Evolutionary conservation across 805 yeast genomes (phyloP), one percentile per base, ranked within the genome.

Genomic region (Kazachstania taianensis): DNA sequence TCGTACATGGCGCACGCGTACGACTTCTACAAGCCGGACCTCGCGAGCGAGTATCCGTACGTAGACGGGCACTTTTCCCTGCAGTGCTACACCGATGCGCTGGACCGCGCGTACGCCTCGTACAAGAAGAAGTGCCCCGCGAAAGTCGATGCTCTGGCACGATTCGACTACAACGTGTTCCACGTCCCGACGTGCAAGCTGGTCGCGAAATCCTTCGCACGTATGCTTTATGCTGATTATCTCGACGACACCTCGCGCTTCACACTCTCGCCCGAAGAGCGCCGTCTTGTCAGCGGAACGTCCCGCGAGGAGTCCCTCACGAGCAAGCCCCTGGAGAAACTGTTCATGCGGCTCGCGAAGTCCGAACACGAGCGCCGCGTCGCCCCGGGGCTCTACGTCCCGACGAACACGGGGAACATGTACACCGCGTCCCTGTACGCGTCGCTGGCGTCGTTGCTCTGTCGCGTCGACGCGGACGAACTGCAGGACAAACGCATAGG

Each of bases 111-210:
- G 50, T 92, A 92, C 70, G 70, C 72, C 47, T 63, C 77, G 43
- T 92, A 86, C 69, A 78, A 89, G 46, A 72, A 72, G 57, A 87
- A 86, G 63, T 81, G 81, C 18, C 63, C 68, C 45, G 67, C 69
- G 46, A 66, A 57, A 42, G 81, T 77, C 45, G 85, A 86, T 45
- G 69, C 84, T 34, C 67, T 77, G 42, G 68, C 76, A 57, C 70
- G 71, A 55, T 92, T 92, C 57, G 96, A 85, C 65, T 92, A 81
- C 72, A 80, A 83, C 53, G 89, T 86, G 26, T 92, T 92, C 87
- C 98, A 92, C 62, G 96, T 86, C 37, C 98, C 98, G 59, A 92
- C 92, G 43, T 89, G 98, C 69, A 92, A 92, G 69, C 73, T 87
- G 54, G 97, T 92, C 41, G 66, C 78, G 52, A 92, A 92, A 69